Percentiles rank a stretch among this genome's conserved stretches.
phyloP scores from a whole-genome alignment of 108 stramenopile genomes.

The Skeletonema costatum region DNA sequence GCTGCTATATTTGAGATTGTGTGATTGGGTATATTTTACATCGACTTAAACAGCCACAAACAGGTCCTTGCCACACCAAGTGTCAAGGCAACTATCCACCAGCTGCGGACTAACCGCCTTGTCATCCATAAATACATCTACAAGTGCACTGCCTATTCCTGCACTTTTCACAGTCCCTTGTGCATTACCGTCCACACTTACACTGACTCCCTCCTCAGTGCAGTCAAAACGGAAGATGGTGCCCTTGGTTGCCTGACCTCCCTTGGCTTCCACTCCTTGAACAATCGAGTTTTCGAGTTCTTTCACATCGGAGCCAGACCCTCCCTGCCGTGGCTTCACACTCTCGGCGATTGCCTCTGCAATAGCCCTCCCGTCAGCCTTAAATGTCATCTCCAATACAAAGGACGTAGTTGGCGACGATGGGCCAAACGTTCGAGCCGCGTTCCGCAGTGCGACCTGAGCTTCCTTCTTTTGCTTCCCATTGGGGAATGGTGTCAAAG shows the following conservation, averaged over 20 bases:
- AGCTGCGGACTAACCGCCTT: slow-evolving; percentile 37
- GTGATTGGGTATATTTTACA: too few relatives aligned
- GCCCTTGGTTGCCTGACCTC: slow-evolving; percentile 35
- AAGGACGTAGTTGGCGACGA: slow-evolving; percentile 23
- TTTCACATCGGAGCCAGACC: slow-evolving; percentile 10
- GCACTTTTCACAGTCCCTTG: slow-evolving; percentile 23
- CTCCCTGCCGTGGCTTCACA: slow-evolving; percentile 31
- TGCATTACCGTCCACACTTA: slow-evolving; percentile 25
- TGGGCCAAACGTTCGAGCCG: slow-evolving; percentile 23
- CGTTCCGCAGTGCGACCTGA: slow-evolving; percentile 13
- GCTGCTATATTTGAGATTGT: too few relatives aligned
- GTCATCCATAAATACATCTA: slow-evolving; percentile 43
- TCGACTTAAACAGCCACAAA: not conserved
- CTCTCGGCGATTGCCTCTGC: slow-evolving; percentile 30
- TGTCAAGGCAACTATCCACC: slow-evolving; percentile 38
- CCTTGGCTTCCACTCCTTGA: slow-evolving; percentile 28
- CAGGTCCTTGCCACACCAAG: slow-evolving; percentile 28
- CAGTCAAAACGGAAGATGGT: slow-evolving; percentile 24
- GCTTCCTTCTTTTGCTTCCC: slow-evolving; percentile 30
- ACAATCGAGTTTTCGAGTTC: slow-evolving; percentile 24
- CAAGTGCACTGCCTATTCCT: slow-evolving; percentile 25
- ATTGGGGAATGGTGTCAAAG: slow-evolving; percentile 6
- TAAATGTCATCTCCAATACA: slow-evolving; percentile 35
- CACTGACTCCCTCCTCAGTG: slow-evolving; percentile 22
- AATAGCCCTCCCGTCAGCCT: slow-evolving; percentile 30